Percentiles rank a stretch among this genome's conserved stretches.
Conservation (phyloP, 2,329 filamentous ascomycete genomes). For the Monilinia fructigena region DNA sequence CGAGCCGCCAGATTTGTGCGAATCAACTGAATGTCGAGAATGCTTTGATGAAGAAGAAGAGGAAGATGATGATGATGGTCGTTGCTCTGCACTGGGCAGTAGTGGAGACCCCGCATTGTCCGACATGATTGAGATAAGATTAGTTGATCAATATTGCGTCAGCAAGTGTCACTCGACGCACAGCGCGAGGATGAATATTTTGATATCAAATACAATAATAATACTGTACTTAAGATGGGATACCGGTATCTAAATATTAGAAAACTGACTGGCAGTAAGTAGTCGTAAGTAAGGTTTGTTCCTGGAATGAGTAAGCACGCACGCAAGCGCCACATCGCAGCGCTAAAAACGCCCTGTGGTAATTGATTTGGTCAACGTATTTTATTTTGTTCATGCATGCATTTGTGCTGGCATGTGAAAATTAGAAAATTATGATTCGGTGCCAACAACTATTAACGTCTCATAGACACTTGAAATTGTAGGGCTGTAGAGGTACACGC, state of each 20-base stretch:
- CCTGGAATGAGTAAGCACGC: neutral
- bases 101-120: slow-evolving; percentile 22
- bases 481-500: no score
- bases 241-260: neutral
- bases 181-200: slow-evolving; percentile 18
- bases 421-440: neutral
- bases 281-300: slow-evolving; percentile 2
- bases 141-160: neutral
- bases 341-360: neutral
- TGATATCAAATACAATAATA: slow-evolving; percentile 3
- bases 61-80: slow-evolving; percentile 8
- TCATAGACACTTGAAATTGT: neutral
- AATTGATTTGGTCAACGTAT: slow-evolving; percentile 8
- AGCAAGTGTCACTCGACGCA: slow-evolving; percentile 23
- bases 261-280: neutral
- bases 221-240: no score
- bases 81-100: slow-evolving; percentile 17
- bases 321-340: slow-evolving; percentile 10
- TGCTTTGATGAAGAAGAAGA: slow-evolving; percentile 11
- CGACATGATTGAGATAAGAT: slow-evolving; percentile 16
- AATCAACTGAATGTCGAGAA: slow-evolving; percentile 10
- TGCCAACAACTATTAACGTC: neutral
- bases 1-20: neutral
- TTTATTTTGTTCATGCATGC: neutral
- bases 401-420: neutral